Percentiles rank a stretch among this genome's conserved stretches.
Conservation (phyloP, 805 yeast species). For the Candida arabinofermentans region DNA sequence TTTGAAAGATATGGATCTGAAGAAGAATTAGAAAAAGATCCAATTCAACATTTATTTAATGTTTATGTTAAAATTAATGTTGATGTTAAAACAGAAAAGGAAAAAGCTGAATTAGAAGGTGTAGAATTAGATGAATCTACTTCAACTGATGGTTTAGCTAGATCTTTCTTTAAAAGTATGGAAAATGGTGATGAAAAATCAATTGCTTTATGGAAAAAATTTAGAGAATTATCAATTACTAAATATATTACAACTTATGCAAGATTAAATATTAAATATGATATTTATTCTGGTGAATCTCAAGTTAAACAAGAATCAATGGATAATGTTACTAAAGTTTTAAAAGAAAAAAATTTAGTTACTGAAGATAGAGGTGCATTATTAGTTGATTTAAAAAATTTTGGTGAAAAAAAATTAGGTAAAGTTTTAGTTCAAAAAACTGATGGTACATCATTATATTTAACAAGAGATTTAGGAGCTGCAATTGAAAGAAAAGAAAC, state of each 20-base stretch:
- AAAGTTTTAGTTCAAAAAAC: slow-evolving; percentile 89
- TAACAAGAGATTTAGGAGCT: slow-evolving; percentile 96
- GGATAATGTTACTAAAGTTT: slow-evolving; percentile 57
- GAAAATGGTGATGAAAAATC: slow-evolving; percentile 90
- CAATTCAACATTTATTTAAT: slow-evolving; percentile 91
- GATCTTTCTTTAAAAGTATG: slow-evolving; percentile 84
- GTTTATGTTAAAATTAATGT: slow-evolving; percentile 86
- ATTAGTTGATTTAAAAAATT: slow-evolving; percentile 77
- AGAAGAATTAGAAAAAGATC: slow-evolving; percentile 65
- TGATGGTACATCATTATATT: slow-evolving; percentile 91
- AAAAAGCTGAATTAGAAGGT: slow-evolving; percentile 46
- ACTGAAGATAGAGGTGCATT: slow-evolving; percentile 89
- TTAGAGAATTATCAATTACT: slow-evolving; percentile 87
- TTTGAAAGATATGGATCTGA: slow-evolving; percentile 82
- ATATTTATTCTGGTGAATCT: slow-evolving; percentile 92
- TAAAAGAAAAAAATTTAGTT: slow-evolving; percentile 65
- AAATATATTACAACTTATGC: slow-evolving; percentile 85
- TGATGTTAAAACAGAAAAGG: slow-evolving; percentile 65
- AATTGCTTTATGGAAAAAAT: slow-evolving; percentile 72
- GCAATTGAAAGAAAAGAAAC: slow-evolving; percentile 85
- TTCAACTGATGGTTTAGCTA: slow-evolving; percentile 76
- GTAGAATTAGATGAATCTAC: slow-evolving; percentile 41
- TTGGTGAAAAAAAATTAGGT: slow-evolving; percentile 82
- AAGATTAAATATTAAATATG: slow-evolving; percentile 85
- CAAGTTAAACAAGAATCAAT: slow-evolving; percentile 76